These are phyloP conservation scores for Sporothrix schenckii DNA, from an alignment of 2,329 filamentous ascomycete genomes.

Conservation along the genomic window DNA sequence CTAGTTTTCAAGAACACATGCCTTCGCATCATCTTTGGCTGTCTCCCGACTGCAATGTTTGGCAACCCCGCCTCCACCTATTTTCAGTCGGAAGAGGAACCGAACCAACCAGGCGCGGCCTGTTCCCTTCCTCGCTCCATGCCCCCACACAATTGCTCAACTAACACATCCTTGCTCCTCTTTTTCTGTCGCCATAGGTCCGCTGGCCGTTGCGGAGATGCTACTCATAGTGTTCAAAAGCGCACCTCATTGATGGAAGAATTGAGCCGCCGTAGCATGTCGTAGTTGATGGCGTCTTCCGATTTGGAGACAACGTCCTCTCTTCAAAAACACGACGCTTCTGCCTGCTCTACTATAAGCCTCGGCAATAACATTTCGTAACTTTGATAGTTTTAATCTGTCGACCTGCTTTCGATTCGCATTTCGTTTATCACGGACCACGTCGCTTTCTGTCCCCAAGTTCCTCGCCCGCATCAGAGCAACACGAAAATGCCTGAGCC, in stretches of 20 bases:
- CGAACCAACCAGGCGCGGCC: not conserved
- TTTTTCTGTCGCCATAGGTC: slow-evolving; percentile 15
- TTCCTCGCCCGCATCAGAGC: not conserved
- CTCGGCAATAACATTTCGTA: not conserved
- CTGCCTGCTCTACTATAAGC: not conserved
- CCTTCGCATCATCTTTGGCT: no score
- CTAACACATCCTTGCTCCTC: not conserved
- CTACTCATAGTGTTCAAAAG: not conserved
- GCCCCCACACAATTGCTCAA: not conserved
- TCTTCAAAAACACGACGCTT: not conserved
- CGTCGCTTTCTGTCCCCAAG: not conserved
- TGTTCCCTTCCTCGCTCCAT: not conserved
- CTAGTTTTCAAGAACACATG: no score
- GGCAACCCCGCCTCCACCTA: no score
- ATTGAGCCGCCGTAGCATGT: not conserved
- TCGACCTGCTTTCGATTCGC: not conserved
- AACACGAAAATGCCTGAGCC: slow-evolving; percentile 26
- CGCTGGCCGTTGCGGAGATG: not conserved
- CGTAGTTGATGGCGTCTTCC: not conserved
- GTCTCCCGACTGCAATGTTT: no score
- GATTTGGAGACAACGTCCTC: not conserved
- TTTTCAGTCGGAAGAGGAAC: not conserved
- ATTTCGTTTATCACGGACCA: not conserved
- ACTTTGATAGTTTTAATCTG: not conserved
- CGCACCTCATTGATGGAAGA: slow-evolving; percentile 21